phyloP scores from a whole-genome alignment of 345 rosid genomes.

The Dipteronia sinensis region DNA sequence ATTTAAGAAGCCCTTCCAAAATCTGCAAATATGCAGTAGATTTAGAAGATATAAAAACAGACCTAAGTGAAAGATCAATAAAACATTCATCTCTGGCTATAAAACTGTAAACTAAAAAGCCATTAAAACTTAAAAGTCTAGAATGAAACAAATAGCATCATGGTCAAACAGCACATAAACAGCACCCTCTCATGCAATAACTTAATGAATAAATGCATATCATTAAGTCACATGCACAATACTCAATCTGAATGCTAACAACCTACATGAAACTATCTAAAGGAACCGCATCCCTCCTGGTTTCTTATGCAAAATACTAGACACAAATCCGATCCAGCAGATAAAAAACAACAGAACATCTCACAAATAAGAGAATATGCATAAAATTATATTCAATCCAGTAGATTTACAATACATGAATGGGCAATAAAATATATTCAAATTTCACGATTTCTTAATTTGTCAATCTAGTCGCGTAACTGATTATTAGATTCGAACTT shows the following conservation, averaged over 20 bases:
- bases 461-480: background rate
- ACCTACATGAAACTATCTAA: background rate
- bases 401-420: too few relatives aligned
- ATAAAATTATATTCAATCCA: background rate
- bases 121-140: background rate
- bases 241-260: background rate
- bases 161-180: background rate
- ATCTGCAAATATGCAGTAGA: slow-evolving; percentile 50
- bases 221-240: background rate
- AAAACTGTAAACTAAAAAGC: background rate
- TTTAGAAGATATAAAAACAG: slow-evolving; percentile 9
- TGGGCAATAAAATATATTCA: background rate
- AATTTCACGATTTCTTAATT: background rate
- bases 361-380: too few relatives aligned
- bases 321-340: background rate
- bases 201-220: background rate
- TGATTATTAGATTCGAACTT: background rate
- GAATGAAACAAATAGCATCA: background rate
- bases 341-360: background rate
- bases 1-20: slow-evolving; percentile 87
- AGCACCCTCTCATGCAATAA: background rate
- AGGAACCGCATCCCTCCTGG: background rate
- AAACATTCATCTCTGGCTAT: background rate
- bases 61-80: background rate
- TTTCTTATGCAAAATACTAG: background rate